Base-by-base conservation (phyloP, 2,329 filamentous ascomycete species). In the Colletotrichum noveboracense region DNA sequence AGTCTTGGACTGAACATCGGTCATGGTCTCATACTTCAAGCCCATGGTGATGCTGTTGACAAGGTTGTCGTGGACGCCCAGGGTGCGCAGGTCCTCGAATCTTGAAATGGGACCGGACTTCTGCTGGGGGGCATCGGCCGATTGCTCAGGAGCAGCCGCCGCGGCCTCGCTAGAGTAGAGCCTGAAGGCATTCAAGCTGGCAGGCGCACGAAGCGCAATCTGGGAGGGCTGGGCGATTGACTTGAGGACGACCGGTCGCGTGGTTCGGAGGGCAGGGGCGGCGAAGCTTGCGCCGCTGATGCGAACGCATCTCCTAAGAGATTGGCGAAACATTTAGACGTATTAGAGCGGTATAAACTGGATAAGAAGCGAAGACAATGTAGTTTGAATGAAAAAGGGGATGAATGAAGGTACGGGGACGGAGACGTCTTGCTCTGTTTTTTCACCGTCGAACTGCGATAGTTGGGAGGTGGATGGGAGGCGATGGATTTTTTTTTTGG, bases 21-120 rank as follows among this genome's bases (percentile, higher is more conserved):
- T 98, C 97, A 99, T 98, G 55, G 88, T 91, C 66, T 94, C 90
- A 79, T 98, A 93, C 32, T 89, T 87, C 93, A 98, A 94, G 68
- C 92, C 90, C 7, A 90, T 79, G 2, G 91, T 94, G 79, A 99
- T 92, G 30, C 93, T 90, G 6, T 88, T 81, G 77, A 98, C 88
- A 67, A 98, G 85, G 75, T 88, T 91, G 28, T 85, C 81, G 81
- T 96, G 88, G 56, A 98, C 90, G 36, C 88, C 89, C 21, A 88
- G 78, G 2, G 80, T 74, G 5, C 77, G 55, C 13, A 92, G 84
- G 3, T 90, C 87, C 13, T 77, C 78, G 78, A 92, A 92, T 7
- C 82, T 80, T 28, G 84, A 83, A 70, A 84, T 65, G 28, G 36
- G 80, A 16, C 78, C 82, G 3, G 79, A 70, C 12, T 80, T 30